phyloP scores from a whole-genome alignment of 202 grass and related monocot genomes.

The Bolboschoenoplectus hybrid region DNA sequence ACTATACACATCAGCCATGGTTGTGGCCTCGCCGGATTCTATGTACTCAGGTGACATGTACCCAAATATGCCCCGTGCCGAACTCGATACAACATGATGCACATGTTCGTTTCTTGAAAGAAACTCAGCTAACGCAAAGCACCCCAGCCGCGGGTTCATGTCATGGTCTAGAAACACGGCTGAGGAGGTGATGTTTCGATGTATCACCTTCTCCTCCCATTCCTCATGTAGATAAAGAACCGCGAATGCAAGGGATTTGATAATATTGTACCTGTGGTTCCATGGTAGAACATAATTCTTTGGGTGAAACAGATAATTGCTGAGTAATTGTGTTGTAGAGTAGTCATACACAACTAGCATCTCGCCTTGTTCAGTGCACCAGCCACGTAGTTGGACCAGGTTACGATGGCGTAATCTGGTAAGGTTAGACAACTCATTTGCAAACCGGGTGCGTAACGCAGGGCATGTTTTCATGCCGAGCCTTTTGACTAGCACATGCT shows the following conservation, averaged over 20 bases:
- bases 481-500: slow-evolving; percentile 80
- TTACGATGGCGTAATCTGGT: slow-evolving; percentile 71
- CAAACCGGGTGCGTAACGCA: slow-evolving; percentile 69
- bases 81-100: slow-evolving; percentile 36
- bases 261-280: slow-evolving; percentile 71
- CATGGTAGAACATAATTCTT: slow-evolving; percentile 45
- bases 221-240: slow-evolving; percentile 89
- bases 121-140: slow-evolving; percentile 90
- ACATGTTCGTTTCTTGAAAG: slow-evolving; percentile 68
- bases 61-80: slow-evolving; percentile 80
- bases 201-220: slow-evolving; percentile 95
- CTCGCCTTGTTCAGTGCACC: slow-evolving; percentile 94
- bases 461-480: slow-evolving; percentile 95
- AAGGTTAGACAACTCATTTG: slow-evolving; percentile 76
- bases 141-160: slow-evolving; percentile 68
- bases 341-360: slow-evolving; percentile 96
- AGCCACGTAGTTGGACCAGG: slow-evolving; percentile 84
- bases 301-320: slow-evolving; percentile 57
- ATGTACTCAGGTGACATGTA: slow-evolving; percentile 94
- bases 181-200: slow-evolving; percentile 79
- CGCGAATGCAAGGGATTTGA: slow-evolving; percentile 74
- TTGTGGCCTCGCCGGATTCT: slow-evolving; percentile 66
- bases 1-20: slow-evolving; percentile 84
- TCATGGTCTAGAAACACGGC: slow-evolving; percentile 78
- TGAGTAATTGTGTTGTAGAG: slow-evolving; percentile 60